Base-by-base conservation (phyloP, 805 yeast species). In the Yarrowia osloensis region DNA sequence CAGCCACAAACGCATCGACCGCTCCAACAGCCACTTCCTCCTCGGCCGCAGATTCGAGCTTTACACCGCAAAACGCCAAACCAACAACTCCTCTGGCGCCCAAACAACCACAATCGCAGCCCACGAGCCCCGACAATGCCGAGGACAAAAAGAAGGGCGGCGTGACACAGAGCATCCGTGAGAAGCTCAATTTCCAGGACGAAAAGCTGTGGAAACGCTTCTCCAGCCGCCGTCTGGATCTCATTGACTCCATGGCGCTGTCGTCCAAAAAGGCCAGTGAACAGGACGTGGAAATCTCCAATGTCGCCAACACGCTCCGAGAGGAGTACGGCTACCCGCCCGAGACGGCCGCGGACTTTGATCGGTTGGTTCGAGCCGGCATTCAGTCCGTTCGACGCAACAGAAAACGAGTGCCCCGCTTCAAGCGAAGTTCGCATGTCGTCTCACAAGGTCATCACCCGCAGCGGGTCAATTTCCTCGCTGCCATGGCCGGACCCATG, bases 371-470 rank as follows among this genome's bases (percentile, higher is more conserved):
- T 0, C 81, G 97, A 40, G 96, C 97, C 11, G 98, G 97, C 0
- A 88, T 94, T 29, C 99, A 94, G 77, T 88, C 96, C 63, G 98
- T 90, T 1, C 80, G 98, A 69, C 81, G 99, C 70, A 94, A 94
- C 76, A 82, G 97, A 68, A 72, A 72, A 52, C 66, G 75, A 22
- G 63, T 70, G 17, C 70, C 70, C 6, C 47, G 66, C 26, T 57
- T 47, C 57, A 57, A 62, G 24, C 9, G 67, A 24, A 21, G 26
- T 15, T 50, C 40, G 6, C 47, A 28, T 15, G 26, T 49, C 12
- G 40, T 54, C 7, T 33, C 66, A 4, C 59, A 63, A 9, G 2
- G 47, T 15, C 55, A 62, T n/a, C 47, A 62, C 12, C 66, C 63
- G 2, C 63, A 57, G 8, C 8, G 66, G 15, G 66, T 61, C 54